phyloP scores from a whole-genome alignment of 2,329 filamentous ascomycete genomes.

The Aspergillus terreus region DNA sequence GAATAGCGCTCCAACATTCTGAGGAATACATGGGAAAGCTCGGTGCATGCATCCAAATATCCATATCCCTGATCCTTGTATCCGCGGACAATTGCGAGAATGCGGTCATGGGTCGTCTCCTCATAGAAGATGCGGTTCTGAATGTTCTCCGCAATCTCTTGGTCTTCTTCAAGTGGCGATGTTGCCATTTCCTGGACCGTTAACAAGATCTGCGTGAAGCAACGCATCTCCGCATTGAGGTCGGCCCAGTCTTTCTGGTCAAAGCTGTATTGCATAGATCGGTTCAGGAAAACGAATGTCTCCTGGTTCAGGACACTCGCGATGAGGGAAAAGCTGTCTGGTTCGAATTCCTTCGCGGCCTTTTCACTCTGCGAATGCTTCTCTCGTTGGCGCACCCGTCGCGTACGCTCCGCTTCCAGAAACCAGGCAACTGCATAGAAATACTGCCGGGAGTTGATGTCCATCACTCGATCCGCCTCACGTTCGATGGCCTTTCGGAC shows the following conservation, averaged over 20 bases:
- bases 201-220: conserved; percentile 89
- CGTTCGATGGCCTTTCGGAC: conserved; percentile 86
- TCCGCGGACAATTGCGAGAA: conserved; percentile 73
- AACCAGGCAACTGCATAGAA: conserved; percentile 96
- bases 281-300: conserved; percentile 85
- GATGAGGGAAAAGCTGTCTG: conserved; percentile 78
- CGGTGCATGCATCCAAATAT: conserved; percentile 87
- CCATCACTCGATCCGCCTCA: conserved; percentile 75
- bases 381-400: conserved; percentile 59
- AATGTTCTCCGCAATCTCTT: conserved; percentile 97
- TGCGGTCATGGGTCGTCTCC: conserved; percentile 83
- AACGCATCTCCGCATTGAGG: conserved; percentile 82
- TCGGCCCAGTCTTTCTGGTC: conserved; percentile 86
- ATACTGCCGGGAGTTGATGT: conserved; percentile 76
- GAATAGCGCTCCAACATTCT: conserved; percentile 90
- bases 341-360: conserved; percentile 54
- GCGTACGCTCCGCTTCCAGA: conserved; percentile 73
- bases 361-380: conserved; percentile 48
- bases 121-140: conserved; percentile 98
- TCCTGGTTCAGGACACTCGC: conserved; percentile 91
- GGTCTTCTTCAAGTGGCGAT: conserved; percentile 82
- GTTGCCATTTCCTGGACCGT: conserved; percentile 91
- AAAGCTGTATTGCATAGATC: conserved; percentile 71
- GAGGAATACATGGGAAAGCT: conserved; percentile 86
- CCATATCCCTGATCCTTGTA: conserved; percentile 94